These are phyloP conservation scores for Aethionema arabicum DNA, from an alignment of 345 rosid genomes.

Conservation along the genomic window DNA sequence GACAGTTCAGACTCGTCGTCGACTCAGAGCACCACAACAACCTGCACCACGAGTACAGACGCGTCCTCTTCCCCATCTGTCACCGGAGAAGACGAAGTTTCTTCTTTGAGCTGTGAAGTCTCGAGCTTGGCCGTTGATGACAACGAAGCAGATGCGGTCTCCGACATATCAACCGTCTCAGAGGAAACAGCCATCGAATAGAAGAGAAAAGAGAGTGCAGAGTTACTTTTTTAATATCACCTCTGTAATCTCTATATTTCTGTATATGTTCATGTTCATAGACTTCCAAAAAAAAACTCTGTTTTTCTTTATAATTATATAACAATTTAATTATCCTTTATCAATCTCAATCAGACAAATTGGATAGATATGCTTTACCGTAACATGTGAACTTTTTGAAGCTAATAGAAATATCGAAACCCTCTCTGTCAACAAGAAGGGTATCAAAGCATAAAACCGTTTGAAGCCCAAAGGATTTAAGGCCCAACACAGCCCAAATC, in stretches of 20 bases:
- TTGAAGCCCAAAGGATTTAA: too few relatives aligned
- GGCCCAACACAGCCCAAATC: too few relatives aligned
- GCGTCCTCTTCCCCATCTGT: slow-evolving; percentile 73
- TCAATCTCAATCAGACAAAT: too few relatives aligned
- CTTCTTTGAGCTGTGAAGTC: slow-evolving; percentile 60
- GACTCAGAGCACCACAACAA: slow-evolving; percentile 39
- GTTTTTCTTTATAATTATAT: too few relatives aligned
- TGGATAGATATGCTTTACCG: too few relatives aligned
- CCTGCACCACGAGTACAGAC: slow-evolving; percentile 43
- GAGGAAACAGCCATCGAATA: slow-evolving; percentile 42
- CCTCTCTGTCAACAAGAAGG: too few relatives aligned
- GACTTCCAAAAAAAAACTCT: background rate
- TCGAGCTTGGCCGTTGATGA: slow-evolving; percentile 52
- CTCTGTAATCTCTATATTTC: slow-evolving; percentile 5
- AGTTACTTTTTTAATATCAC: slow-evolving; percentile 12
- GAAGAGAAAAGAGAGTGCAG: slow-evolving; percentile 14
- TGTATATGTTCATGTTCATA: background rate
- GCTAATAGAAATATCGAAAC: too few relatives aligned
- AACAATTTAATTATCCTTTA: too few relatives aligned
- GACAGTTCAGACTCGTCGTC: slow-evolving; percentile 60
- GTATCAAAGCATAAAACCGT: too few relatives aligned
- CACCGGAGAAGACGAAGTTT: slow-evolving; percentile 66
- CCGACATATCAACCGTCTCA: slow-evolving; percentile 53
- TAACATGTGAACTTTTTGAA: too few relatives aligned
- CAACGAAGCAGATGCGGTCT: slow-evolving; percentile 48